Percentiles rank a stretch among this genome's conserved stretches.
Evolutionary conservation across 2,329 filamentous ascomycete genomes (phyloP).

Genomic region (Fusarium cyanostomum): DNA sequence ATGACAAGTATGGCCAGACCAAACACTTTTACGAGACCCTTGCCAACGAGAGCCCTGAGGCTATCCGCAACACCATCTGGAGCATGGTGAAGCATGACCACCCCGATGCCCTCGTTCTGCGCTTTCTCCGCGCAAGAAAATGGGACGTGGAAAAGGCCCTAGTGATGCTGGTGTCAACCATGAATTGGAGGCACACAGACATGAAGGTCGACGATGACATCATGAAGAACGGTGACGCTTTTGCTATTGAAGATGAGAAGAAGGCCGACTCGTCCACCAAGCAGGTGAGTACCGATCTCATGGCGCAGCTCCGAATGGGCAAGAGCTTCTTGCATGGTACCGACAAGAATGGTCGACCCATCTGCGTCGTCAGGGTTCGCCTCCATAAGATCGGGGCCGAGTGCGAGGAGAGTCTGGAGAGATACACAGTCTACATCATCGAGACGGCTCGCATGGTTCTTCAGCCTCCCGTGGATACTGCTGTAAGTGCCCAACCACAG

Average conservation of each 20-base stretch:
- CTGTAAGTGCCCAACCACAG: conserved; percentile 66
- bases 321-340: conserved; percentile 92
- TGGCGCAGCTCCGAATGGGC: conserved; percentile 85
- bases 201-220: conserved; percentile 92
- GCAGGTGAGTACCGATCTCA: conserved; percentile 78
- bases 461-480: conserved; percentile 84
- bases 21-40: conserved; percentile 88
- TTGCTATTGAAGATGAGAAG: conserved; percentile 68
- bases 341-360: conserved; percentile 85
- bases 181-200: conserved; percentile 87
- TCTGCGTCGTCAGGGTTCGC: conserved; percentile 85
- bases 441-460: conserved; percentile 92
- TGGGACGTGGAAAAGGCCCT: conserved; percentile 96
- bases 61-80: conserved; percentile 86
- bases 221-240: conserved; percentile 78
- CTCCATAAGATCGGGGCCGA: conserved; percentile 87
- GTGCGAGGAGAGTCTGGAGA: conserved; percentile 81
- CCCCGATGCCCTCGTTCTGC: conserved; percentile 83
- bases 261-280: conserved; percentile 66
- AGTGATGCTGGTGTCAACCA: conserved; percentile 92
- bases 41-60: conserved; percentile 78
- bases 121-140: conserved; percentile 88
- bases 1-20: conserved; percentile 93
- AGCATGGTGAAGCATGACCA: conserved; percentile 95
- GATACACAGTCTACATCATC: conserved; percentile 92